Base-by-base conservation (phyloP, 768 basidiomycete species). In the Suillus subluteus region DNA sequence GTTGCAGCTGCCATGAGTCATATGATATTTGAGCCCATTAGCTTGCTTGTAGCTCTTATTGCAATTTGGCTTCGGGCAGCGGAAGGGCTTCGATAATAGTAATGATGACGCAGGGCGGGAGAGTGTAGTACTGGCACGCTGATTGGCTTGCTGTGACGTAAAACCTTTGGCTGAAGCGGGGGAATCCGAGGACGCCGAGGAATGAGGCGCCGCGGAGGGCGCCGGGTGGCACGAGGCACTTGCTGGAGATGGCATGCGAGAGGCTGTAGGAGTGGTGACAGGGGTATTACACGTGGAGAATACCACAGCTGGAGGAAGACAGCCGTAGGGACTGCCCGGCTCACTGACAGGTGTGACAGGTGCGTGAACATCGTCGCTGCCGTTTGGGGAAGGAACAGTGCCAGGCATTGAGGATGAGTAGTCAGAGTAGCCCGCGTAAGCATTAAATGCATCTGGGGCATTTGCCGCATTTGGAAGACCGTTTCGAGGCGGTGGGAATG, bases 11-110 rank as follows among this genome's bases (percentile, higher is more conserved):
- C 96, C 95, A 75, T 95, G 94, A 11, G 91, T 92, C 84, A 95
- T 90, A 78, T 96, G 94, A 79, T 96, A 96, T 82, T 98, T 97
- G 73, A 98, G 83, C 12, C 96, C 89, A 71, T 98, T 98, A 54
- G 94, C 94, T 79, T 97, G 95, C 82, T 97, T 97, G 83, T 97
- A 98, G 62, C 87, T 87, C 84, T 98, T 98, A 82, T 93, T 95
- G 83, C 96, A 98, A 69, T 95, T 95, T 0, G 93, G 89, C 76
- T 96, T 96, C 12, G 96, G 96, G 82, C 96, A 98, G 58, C 88
- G 85, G 87, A 95, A 96, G 4, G 95, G 94, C 77, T 96, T 96
- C 65, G 87, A 88, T 58, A 91, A 80, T 43, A 92, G 79, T n/a
- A 91, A 78, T 4, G 89, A 87, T 1, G 88, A 81, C 15, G 86